Base-by-base conservation (phyloP, 495 filamentous ascomycete genomes). In the Trichoderma orchidacearum region DNA sequence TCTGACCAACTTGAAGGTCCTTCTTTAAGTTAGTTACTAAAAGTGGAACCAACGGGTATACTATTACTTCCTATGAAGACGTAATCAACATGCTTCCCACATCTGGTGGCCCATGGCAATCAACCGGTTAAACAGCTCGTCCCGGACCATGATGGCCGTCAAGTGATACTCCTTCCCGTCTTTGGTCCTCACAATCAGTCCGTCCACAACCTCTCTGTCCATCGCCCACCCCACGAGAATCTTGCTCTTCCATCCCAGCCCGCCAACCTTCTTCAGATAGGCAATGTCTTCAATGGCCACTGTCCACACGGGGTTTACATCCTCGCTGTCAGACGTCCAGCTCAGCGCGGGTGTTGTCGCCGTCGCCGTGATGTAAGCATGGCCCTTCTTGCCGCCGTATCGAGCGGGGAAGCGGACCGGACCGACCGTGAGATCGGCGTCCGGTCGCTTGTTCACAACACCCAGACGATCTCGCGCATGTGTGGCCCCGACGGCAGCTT, bases 181-280 rank as follows among this genome's bases (percentile, higher is more conserved):
- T 54, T 70, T 74, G 45, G 82, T 82, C 17, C 71, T 64, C 63
- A 94, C 81, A 60, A 90, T 75, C 63, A 95, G 57, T 11, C 89
- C 89, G 75, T 92, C 89, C 0, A 82, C 80, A 36, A 92, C 81
- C 66, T 92, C 85, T 57, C 84, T 77, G 3, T 82, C 84, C 55
- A 87, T 75, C 3, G 85, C 82, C 87, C 88, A 89, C 11, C 86
- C 87, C n/a, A 92, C 83, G 28, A 91, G 80, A 28, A 93, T 66
- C 70, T 90, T 93, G 8, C 83, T 82, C 71, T 95, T 95, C 89
- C 89, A 95, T 1, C 90, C 90, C 57, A 91, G 74, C 0, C 90
- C 89, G 9, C 89, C 90, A 2, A 89, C 73, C 72, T 95, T 95
- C 68, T 83, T 85, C 53, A 96, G 59, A 62, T 93, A 87, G 2